Percentiles rank a stretch among this genome's conserved stretches.
phyloP scores from a whole-genome alignment of 2,329 filamentous ascomycete genomes.

The Exserohilum rostratum region DNA sequence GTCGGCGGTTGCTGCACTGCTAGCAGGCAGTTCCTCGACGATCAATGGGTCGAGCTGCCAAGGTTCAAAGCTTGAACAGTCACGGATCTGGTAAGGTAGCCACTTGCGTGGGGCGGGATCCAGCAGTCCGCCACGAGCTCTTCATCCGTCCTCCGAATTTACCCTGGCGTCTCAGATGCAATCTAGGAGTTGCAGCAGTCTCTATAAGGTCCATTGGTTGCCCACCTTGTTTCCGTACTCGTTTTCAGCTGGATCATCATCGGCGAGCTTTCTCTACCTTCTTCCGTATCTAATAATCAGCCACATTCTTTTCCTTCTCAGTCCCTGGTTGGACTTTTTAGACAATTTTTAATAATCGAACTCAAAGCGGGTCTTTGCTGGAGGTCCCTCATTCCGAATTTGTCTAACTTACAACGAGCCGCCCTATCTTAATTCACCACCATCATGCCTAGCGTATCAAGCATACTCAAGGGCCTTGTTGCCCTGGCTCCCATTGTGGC shows the following conservation, averaged over 20 bases:
- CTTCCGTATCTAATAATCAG: slow-evolving; percentile 45
- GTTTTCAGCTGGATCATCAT: slow-evolving; percentile 48
- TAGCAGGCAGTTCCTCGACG: slow-evolving; percentile 32
- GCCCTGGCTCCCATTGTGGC: slow-evolving; percentile 44
- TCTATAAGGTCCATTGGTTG: slow-evolving; percentile 49
- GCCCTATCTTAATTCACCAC: slow-evolving; percentile 39
- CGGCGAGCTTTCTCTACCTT: slow-evolving; percentile 40
- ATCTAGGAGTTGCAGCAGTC: slow-evolving; percentile 36
- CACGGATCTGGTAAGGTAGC: slow-evolving; percentile 36
- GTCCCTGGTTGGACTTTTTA: slow-evolving; percentile 50
- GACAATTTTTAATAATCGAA: slow-evolving; percentile 44
- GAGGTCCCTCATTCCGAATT: slow-evolving; percentile 33
- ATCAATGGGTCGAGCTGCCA: slow-evolving; percentile 39
- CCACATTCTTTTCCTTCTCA: slow-evolving; percentile 46
- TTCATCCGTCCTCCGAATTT: slow-evolving; percentile 48
- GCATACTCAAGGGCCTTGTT: slow-evolving; percentile 43
- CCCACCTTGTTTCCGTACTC: slow-evolving; percentile 44
- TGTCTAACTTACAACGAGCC: slow-evolving; percentile 25
- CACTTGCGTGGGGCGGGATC: slow-evolving; percentile 42
- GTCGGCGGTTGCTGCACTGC: slow-evolving; percentile 38
- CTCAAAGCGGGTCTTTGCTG: slow-evolving; percentile 50
- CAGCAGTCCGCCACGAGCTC: slow-evolving; percentile 39
- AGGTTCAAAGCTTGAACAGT: slow-evolving; percentile 42
- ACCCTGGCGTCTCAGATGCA: slow-evolving; percentile 46
- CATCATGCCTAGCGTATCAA: slow-evolving; percentile 49